phyloP scores from a whole-genome alignment of 495 filamentous ascomycete genomes.

The Neurospora tetraspora region DNA sequence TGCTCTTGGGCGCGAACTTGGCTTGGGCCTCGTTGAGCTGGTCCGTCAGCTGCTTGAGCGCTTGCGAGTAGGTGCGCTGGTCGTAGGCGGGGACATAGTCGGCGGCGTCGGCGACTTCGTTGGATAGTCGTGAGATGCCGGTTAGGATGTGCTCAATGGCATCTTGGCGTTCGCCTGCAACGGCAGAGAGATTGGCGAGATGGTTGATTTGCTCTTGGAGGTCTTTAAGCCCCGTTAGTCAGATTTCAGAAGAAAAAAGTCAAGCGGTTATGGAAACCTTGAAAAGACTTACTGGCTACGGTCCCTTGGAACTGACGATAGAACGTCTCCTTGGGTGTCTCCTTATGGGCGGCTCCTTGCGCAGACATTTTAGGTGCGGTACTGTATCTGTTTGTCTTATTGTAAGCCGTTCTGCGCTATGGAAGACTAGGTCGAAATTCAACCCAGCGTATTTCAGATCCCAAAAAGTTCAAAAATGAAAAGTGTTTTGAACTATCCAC shows the following conservation, averaged over 20 bases:
- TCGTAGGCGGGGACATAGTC: slow-evolving; percentile 38
- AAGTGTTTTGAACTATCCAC: background rate
- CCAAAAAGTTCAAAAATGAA: background rate
- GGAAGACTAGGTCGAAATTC: background rate
- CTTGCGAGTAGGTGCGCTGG: slow-evolving; percentile 32
- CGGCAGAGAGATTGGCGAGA: slow-evolving; percentile 22
- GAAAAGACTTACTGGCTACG: slow-evolving; percentile 46
- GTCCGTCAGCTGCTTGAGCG: slow-evolving; percentile 32
- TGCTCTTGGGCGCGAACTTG: slow-evolving; percentile 29
- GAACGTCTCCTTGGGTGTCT: slow-evolving; percentile 58
- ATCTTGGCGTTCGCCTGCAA: slow-evolving; percentile 35
- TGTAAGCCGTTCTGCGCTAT: background rate
- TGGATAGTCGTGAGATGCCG: slow-evolving; percentile 33
- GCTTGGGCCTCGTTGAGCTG: slow-evolving; percentile 33
- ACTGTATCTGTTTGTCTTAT: background rate
- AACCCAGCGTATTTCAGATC: background rate
- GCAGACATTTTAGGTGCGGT: background rate
- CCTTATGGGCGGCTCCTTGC: slow-evolving; percentile 9
- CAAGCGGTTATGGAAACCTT: background rate
- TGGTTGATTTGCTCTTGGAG: slow-evolving; percentile 33
- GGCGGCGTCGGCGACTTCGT: slow-evolving; percentile 33
- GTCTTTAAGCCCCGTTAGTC: slow-evolving; percentile 13
- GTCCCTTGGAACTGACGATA: slow-evolving; percentile 69
- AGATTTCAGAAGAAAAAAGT: background rate
- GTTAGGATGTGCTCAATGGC: slow-evolving; percentile 34